These are phyloP conservation scores for Plantago major DNA, from an alignment of 257 asterid species.

Conservation along the genomic window DNA sequence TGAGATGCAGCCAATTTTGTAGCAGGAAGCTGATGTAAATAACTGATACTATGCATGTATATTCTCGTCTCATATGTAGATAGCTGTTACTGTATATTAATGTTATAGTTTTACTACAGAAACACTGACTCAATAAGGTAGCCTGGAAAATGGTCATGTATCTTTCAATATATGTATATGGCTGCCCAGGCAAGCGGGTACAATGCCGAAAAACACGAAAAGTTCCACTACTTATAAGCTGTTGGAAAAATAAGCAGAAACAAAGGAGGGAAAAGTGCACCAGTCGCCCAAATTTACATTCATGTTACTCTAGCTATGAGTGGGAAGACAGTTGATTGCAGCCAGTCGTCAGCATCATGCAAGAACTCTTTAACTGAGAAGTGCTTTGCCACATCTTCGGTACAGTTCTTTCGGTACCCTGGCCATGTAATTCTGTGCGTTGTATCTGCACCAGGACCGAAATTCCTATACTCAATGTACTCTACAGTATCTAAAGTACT, in stretches of 20 bases:
- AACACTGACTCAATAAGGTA: not conserved
- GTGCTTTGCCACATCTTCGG: conserved; percentile 37
- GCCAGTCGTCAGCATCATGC: conserved; percentile 54
- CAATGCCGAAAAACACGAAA: not conserved
- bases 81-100: not conserved
- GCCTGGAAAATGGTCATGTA: not conserved
- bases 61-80: not conserved
- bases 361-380: conserved; percentile 42
- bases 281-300: no score
- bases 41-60: conserved; percentile 4
- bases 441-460: conserved; percentile 58
- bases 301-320: conserved; percentile 8
- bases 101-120: not conserved
- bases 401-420: conserved; percentile 46
- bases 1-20: conserved; percentile 21
- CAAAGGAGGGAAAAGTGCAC: not conserved
- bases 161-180: not conserved
- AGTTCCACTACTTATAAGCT: not conserved
- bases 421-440: conserved; percentile 44
- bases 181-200: not conserved
- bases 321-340: conserved; percentile 37
- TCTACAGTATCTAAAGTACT: conserved; percentile 45
- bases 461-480: conserved; percentile 60
- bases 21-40: conserved; percentile 16
- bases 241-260: not conserved